Percentiles rank a stretch among this genome's conserved stretches.
These are phyloP conservation scores for Trichoderma sp. DNA, from an alignment of 2,329 filamentous ascomycete species.

Conservation along the genomic window DNA sequence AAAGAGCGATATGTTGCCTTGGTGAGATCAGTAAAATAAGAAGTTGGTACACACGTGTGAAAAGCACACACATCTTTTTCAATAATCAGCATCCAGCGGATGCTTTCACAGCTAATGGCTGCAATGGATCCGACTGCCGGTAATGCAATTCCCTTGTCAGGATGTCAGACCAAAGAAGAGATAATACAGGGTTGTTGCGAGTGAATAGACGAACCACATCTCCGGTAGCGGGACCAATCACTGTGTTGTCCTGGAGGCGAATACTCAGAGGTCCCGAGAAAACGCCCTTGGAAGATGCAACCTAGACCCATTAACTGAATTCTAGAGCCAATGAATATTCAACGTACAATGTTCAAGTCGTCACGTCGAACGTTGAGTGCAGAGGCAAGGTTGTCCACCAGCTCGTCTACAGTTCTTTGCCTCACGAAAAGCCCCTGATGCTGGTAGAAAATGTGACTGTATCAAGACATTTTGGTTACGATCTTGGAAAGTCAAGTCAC, in stretches of 20 bases:
- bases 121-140: slow-evolving; percentile 53
- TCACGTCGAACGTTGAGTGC: slow-evolving; percentile 64
- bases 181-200: rapidly evolving
- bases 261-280: slow-evolving; percentile 58
- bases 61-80: slow-evolving; percentile 67
- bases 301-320: slow-evolving; percentile 42
- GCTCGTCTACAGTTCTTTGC: slow-evolving; percentile 66
- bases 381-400: slow-evolving; percentile 71
- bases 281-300: slow-evolving; percentile 71
- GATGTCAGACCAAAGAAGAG: slow-evolving; percentile 17
- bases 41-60: rapidly evolving
- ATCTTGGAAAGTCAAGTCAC: too few species aligned
- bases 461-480: not conserved
- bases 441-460: slow-evolving; percentile 77
- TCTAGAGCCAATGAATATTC: too few species aligned
- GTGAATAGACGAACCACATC: slow-evolving; percentile 28
- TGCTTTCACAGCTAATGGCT: slow-evolving; percentile 46
- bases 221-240: slow-evolving; percentile 32
- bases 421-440: slow-evolving; percentile 68
- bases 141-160: slow-evolving; percentile 56
- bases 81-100: slow-evolving; percentile 68
- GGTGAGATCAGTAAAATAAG: slow-evolving; percentile 20
- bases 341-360: slow-evolving; percentile 66
- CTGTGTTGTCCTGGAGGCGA: slow-evolving; percentile 43
- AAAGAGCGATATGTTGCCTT: slow-evolving; percentile 75